Conservation (phyloP, 192 early-diverging fungal genomes). For the Radiomyces spectabilis region DNA sequence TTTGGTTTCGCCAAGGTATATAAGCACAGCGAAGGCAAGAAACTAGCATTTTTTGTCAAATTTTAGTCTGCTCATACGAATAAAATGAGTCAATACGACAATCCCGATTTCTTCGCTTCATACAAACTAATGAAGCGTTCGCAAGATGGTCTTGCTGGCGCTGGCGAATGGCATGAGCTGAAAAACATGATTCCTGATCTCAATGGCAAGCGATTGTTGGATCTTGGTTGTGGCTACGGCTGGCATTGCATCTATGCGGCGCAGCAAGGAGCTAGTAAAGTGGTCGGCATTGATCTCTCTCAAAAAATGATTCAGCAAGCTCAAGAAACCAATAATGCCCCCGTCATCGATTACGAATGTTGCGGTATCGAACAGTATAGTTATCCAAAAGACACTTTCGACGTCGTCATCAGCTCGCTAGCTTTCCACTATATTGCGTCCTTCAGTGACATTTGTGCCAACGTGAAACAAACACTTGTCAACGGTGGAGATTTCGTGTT, state of each 20-base stretch:
- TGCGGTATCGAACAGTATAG: background rate
- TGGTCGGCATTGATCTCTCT: slow-evolving; percentile 6
- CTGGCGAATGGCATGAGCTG: slow-evolving; percentile 6
- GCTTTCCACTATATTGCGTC: slow-evolving; percentile 7
- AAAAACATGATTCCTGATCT: slow-evolving; percentile 2
- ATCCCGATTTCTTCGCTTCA: slow-evolving; percentile 8
- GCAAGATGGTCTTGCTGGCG: background rate
- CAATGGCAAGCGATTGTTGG: background rate
- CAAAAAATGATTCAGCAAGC: slow-evolving; percentile 9
- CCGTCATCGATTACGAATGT: background rate
- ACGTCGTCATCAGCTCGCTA: slow-evolving; percentile 5
- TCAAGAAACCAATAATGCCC: background rate
- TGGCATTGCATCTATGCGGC: slow-evolving; percentile 13
- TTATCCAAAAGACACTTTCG: background rate
- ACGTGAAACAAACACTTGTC: background rate
- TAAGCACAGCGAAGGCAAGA: too few relatives aligned
- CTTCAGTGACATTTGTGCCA: background rate
- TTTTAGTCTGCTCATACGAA: background rate
- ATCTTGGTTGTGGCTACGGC: slow-evolving; percentile 12
- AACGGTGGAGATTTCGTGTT: slow-evolving; percentile 4
- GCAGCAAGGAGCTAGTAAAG: background rate
- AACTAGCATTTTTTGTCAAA: background rate
- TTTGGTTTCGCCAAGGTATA: too few relatives aligned
- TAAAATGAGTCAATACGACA: slow-evolving; percentile 4
- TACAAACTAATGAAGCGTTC: slow-evolving; percentile 6